These are phyloP conservation scores for Hypoxylon intermedium DNA, from an alignment of 495 filamentous ascomycete genomes.

Conservation along the genomic window DNA sequence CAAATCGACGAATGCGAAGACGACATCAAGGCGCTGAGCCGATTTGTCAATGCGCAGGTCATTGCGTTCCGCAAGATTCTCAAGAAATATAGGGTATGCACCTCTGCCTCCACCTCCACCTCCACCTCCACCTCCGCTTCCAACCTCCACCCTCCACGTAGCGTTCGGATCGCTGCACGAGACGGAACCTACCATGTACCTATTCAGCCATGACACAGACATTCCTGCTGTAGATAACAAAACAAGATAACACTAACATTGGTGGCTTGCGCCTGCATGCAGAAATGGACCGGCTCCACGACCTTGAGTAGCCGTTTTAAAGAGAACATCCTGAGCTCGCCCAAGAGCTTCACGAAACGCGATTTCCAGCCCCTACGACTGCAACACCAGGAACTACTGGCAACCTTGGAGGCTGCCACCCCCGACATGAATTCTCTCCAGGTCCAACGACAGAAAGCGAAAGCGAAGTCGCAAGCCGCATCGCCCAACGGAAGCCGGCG, in stretches of 20 bases:
- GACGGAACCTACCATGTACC: too few relatives aligned
- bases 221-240: too few relatives aligned
- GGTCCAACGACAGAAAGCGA: conserved; percentile 19
- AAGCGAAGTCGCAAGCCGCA: conserved; percentile 9
- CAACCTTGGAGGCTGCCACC: conserved; percentile 55
- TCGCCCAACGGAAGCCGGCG: conserved; percentile 15
- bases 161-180: too few relatives aligned
- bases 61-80: conserved; percentile 74
- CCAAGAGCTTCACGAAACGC: conserved; percentile 67
- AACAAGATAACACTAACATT: background rate
- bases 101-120: too few relatives aligned
- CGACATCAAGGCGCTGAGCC: conserved; percentile 65
- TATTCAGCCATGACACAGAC: too few relatives aligned
- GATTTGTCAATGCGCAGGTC: conserved; percentile 69
- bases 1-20: conserved; percentile 61
- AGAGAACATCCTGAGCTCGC: conserved; percentile 60
- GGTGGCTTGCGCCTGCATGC: conserved; percentile 21
- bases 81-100: conserved; percentile 70
- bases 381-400: conserved; percentile 63
- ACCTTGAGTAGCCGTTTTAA: conserved; percentile 65
- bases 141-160: too few relatives aligned
- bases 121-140: too few relatives aligned
- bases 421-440: conserved; percentile 32
- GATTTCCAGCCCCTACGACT: conserved; percentile 62
- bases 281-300: conserved; percentile 73